phyloP scores from a whole-genome alignment of 2,329 filamentous ascomycete species.

The Aspergillus tubingensis region DNA sequence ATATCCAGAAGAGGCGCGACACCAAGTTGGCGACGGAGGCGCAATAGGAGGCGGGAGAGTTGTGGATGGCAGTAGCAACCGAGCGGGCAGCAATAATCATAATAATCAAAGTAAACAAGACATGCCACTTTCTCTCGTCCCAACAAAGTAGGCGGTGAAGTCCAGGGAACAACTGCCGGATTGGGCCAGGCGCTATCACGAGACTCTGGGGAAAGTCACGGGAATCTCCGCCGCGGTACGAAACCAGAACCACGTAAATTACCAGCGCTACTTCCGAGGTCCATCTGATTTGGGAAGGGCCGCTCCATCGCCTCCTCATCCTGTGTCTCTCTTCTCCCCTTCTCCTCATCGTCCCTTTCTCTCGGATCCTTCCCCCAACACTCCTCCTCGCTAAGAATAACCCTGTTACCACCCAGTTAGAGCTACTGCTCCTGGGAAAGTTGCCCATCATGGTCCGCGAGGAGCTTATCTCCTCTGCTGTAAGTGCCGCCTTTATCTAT shows the following conservation, averaged over 20 bases:
- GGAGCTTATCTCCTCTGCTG: slow-evolving; percentile 84
- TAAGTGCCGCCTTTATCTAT: slow-evolving; percentile 46
- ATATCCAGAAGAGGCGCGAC: neutral
- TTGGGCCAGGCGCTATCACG: slow-evolving; percentile 22
- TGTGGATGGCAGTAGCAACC: slow-evolving; percentile 6
- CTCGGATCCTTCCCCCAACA: slow-evolving; percentile 17
- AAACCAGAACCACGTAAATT: neutral
- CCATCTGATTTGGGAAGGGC: slow-evolving; percentile 33
- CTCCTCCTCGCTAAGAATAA: neutral
- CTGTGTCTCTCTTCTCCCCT: slow-evolving; percentile 14
- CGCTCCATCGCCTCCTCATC: slow-evolving; percentile 10
- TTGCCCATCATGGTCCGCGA: slow-evolving; percentile 79
- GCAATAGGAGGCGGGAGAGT: slow-evolving; percentile 3
- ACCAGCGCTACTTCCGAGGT: slow-evolving; percentile 39
- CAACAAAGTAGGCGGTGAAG: slow-evolving; percentile 33
- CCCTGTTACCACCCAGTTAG: neutral
- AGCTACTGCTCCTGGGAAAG: slow-evolving; percentile 13
- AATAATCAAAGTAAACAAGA: slow-evolving; percentile 39
- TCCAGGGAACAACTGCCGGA: slow-evolving; percentile 21
- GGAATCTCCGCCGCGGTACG: slow-evolving; percentile 23
- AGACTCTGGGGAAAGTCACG: slow-evolving; percentile 33
- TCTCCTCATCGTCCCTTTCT: slow-evolving; percentile 9
- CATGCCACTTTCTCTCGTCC: slow-evolving; percentile 23
- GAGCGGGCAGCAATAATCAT: slow-evolving; percentile 18
- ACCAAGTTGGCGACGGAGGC: neutral